Evolutionary conservation across 2,329 filamentous ascomycete genomes (phyloP), one percentile per base, ranked within the genome.

Genomic region (Epichloe typhina): DNA sequence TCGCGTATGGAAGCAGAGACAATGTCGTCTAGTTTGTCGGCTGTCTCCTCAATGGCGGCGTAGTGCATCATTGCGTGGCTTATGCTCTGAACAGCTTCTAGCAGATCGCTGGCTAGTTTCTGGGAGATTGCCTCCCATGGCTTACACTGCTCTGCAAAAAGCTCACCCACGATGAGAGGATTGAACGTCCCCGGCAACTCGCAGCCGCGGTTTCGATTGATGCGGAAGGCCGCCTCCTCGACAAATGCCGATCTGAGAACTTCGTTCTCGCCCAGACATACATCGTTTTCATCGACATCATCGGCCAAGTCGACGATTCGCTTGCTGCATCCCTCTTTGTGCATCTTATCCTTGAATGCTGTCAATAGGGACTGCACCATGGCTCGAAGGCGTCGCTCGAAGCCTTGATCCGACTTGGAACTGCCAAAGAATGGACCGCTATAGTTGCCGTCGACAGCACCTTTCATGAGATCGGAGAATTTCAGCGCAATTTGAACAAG

Each of bases 101-200:
- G 5, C 15, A 55, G 19, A 5, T 50, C 41, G 12, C 42, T 37
- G 15, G 44, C 37, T 26, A 52, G 47, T 3, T 12, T n/a, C 36
- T 46, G 37, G 0, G 72, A 75, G 31, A 78, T 68, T 0, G 51
- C 38, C 45, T 70, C 61, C 82, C 80, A 86, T 0, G 72, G 73
- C 5, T 56, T 48, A 0, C 73, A 79, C 52, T 85, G 80, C 49
- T 82, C 72, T n/a, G 65, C 64, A 57, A 86, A 86, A 0, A 86
- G 61, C 17, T 83, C 74, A 0, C 67, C 66, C 0, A 85, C 71
- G 11, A 84, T 65, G 49, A 79, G 59, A 0, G 80, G 75, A 53
- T 82, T 81, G 61, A 80, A 83, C 0, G 69, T 77, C 0, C 80
- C 79, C 0, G 79, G 77, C 0, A 86, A 62, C 59, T 86, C 82